Evolutionary conservation across 768 basidiomycete genomes (phyloP), one percentile per base, ranked within the genome.

Genomic region (Sporobolomyces phaffii): DNA sequence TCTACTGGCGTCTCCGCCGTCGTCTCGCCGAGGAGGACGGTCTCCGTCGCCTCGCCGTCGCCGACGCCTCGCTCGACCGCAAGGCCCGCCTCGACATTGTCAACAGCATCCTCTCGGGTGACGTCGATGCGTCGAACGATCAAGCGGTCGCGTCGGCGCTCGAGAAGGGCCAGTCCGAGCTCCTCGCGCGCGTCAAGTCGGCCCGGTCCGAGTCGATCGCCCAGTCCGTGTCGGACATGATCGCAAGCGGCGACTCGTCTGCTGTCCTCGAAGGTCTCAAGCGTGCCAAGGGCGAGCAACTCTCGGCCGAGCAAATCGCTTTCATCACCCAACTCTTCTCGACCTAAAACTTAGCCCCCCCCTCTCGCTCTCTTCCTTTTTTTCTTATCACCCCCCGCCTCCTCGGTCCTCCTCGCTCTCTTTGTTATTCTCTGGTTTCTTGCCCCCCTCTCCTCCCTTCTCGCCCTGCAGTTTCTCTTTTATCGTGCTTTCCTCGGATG

Each of bases 1-100:
- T 81, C 75, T 81, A 78, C 78, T 77, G 76, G 77, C 75, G 78
- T 47, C 74, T 80, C 26, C 69, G 78, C 41, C 65, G 76, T 26
- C 73, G 76, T 41, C 70, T 77, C 52, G 70, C 65, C 54, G 75
- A 77, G 65, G 76, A 77, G 74, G 75, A 75, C 48, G 76, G 73
- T 44, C 28, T 75, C 63, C 50, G 65, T 40, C 60, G 61, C 62
- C 75, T 80, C 63, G 74, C 75, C 9, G 69, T 65, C 9, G 79
- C 79, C 71, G 77, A 80, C 75, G 76, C 80, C 15, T 58, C 74
- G 31, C 75, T 81, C 28, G 65, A 77, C 9, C 76, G 77, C 60
- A 53, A 74, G 36, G 76, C 79, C 24, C 75, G 78, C 41, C 70
- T 77, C 64, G 72, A 65, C 15, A 62, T 78, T 33, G 63, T 80